Base-by-base conservation (phyloP, 1,284 basidiomycete genomes). In the Ustanciosporium gigantosporum region DNA sequence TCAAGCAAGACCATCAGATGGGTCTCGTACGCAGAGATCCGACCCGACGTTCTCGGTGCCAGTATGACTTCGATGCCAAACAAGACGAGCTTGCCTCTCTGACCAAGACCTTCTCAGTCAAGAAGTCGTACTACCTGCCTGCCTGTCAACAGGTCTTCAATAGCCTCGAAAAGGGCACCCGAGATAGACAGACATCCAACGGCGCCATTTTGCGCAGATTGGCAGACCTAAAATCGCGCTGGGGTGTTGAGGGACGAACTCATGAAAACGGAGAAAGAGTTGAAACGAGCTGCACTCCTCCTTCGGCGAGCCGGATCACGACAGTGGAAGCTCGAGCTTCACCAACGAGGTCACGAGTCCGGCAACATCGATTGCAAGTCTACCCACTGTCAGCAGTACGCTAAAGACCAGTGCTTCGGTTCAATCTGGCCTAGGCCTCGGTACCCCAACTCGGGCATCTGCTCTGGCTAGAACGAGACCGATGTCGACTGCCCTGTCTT, bases 61-160 rank as follows among this genome's bases (percentile, higher is more conserved):
- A 52, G 2, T 55, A 60, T 29, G 60, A 52, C 23, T 17, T 50
- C n/a, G 44, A 50, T 25, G 51, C 53, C 25, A 59, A 59, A 40
- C 46, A 62, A 5, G 56, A 57, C 19, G 65, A 68, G 35, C 51
- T 74, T 22, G 40, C 36, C 17, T 43, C 46, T 2, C 31, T 70
- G 19, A 48, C 57, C 22, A 58, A 64, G 35, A 62, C 56, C 0
- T 65, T 73, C 35, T 41, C 46, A n/a, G 62, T 70, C 24, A 74
- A 74, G 50, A 58, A 46, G 44, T 42, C 88, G 85, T 90, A 90
- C 78, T 97, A 97, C 76, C 86, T 90, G 79, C 91, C 92, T 0
- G 91, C 91, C 19, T 89, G 90, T 3, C 88, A 87, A 11, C 91
- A 92, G 76, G 91, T 93, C 31, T 82, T 97, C n/a, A 85, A 87